phyloP scores from a whole-genome alignment of 2,329 filamentous ascomycete genomes.

The Pestalotiopsis fici region DNA sequence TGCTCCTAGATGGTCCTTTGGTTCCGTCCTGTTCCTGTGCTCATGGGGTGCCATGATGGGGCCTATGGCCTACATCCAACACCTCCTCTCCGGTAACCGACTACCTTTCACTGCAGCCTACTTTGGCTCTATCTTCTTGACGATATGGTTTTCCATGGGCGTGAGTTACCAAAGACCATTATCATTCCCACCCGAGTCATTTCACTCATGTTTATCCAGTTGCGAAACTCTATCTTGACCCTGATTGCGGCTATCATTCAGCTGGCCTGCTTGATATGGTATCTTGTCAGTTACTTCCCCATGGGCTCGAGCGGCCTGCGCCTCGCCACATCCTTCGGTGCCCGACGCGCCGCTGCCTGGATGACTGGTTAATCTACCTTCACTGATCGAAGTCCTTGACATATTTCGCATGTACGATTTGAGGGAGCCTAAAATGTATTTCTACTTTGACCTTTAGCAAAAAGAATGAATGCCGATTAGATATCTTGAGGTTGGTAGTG shows the following conservation, averaged over 20 bases:
- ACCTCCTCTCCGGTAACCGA: conserved; percentile 81
- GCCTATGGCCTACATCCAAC: conserved; percentile 77
- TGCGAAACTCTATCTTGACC: conserved; percentile 82
- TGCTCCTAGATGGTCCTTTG: conserved; percentile 82
- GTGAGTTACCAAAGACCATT: conserved; percentile 61
- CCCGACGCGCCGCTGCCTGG: conserved; percentile 83
- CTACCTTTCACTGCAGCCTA: conserved; percentile 93
- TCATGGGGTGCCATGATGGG: conserved; percentile 97
- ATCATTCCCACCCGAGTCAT: background rate
- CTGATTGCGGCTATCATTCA: conserved; percentile 83
- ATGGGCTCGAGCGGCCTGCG: conserved; percentile 91
- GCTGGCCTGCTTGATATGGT: conserved; percentile 83
- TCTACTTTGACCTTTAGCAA: background rate
- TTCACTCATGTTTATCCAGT: conserved; percentile 49
- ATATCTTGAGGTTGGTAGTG: background rate
- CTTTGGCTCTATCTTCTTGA: conserved; percentile 89
- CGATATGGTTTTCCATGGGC: conserved; percentile 88
- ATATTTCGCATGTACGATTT: background rate
- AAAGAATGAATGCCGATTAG: background rate
- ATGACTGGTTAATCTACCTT: conserved; percentile 64
- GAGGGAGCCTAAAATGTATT: background rate
- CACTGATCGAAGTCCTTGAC: background rate
- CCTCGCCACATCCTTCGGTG: conserved; percentile 83
- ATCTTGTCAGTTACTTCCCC: conserved; percentile 95
- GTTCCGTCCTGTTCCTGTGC: conserved; percentile 83